Evolutionary conservation across 2,329 filamentous ascomycete genomes (phyloP).

Genomic region (Boeremia exigua): DNA sequence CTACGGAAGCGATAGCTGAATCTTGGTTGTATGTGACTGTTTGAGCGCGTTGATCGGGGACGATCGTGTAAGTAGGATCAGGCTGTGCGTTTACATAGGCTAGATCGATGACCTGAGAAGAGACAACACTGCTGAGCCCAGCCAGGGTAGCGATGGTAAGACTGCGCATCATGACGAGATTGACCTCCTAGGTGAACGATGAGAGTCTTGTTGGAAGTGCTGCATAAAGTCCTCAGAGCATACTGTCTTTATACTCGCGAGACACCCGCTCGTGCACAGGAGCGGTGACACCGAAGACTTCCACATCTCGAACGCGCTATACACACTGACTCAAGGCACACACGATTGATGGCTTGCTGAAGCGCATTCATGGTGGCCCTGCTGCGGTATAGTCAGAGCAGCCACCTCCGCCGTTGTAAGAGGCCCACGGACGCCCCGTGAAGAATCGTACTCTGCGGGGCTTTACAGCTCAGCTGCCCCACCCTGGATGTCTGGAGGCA

Average conservation of each 20-base stretch:
- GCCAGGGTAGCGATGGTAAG: constrained; percentile 1
- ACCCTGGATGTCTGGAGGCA: neutral
- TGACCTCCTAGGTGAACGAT: neutral
- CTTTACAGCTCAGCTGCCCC: neutral
- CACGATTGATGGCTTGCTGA: neutral
- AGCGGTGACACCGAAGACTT: neutral
- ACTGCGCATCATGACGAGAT: neutral
- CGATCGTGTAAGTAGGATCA: neutral
- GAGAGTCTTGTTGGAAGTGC: neutral
- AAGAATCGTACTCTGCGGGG: too few species aligned
- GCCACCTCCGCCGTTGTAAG: neutral
- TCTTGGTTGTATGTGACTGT: constrained; percentile 1
- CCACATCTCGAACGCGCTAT: neutral
- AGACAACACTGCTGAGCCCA: neutral
- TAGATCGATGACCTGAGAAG: neutral
- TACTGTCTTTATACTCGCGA: neutral
- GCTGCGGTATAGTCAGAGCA: neutral
- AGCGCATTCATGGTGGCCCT: neutral
- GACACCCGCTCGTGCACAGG: neutral
- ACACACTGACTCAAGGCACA: neutral
- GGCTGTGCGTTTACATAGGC: neutral
- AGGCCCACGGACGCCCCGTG: neutral
- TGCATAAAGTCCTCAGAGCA: neutral
- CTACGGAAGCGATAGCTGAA: neutral
- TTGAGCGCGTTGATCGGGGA: constrained; percentile 2